Percentiles rank a stretch among this genome's conserved stretches.
Conservation (phyloP, 441 rosid genomes). For the Populus tomentosa region DNA sequence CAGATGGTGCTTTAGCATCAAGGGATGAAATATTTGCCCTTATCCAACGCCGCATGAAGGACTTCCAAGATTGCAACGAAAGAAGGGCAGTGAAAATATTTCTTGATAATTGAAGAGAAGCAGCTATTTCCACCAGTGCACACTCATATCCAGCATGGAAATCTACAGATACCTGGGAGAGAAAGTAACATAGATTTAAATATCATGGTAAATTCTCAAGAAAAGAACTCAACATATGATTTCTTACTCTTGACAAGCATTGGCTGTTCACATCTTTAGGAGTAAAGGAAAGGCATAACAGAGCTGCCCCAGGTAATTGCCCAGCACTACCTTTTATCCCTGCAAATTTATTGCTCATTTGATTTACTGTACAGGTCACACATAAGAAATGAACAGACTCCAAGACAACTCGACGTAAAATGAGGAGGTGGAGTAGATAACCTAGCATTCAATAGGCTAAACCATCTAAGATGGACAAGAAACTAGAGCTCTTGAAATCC, state of each 20-base stretch:
- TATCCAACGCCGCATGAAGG: conserved; percentile 84
- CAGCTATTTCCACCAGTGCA: conserved; percentile 58
- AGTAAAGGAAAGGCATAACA: conserved; percentile 60
- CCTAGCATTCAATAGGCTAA: too few relatives aligned
- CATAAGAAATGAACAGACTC: conserved; percentile 2
- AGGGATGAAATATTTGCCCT: conserved; percentile 45
- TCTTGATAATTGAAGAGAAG: conserved; percentile 83
- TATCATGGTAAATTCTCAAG: conserved; percentile 15
- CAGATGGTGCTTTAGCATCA: conserved; percentile 40
- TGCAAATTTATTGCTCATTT: conserved; percentile 34
- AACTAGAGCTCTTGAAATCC: too few relatives aligned
- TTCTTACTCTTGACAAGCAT: conserved; percentile 48
- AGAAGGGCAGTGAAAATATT: conserved; percentile 74
- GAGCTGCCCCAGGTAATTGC: conserved; percentile 80
- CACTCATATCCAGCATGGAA: conserved; percentile 58
- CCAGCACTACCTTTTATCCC: conserved; percentile 46
- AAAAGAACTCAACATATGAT: conserved; percentile 14
- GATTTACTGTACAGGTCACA: not conserved
- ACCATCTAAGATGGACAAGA: too few relatives aligned
- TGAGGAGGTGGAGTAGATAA: too few relatives aligned
- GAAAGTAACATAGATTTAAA: conserved; percentile 19
- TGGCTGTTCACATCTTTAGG: conserved; percentile 45
- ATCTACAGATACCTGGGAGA: conserved; percentile 50
- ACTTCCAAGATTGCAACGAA: conserved; percentile 88
- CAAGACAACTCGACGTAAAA: too few relatives aligned